Percentiles rank a stretch among this genome's conserved stretches.
phyloP scores from a whole-genome alignment of 73 alveolate species.

The Urostyla sp. region DNA sequence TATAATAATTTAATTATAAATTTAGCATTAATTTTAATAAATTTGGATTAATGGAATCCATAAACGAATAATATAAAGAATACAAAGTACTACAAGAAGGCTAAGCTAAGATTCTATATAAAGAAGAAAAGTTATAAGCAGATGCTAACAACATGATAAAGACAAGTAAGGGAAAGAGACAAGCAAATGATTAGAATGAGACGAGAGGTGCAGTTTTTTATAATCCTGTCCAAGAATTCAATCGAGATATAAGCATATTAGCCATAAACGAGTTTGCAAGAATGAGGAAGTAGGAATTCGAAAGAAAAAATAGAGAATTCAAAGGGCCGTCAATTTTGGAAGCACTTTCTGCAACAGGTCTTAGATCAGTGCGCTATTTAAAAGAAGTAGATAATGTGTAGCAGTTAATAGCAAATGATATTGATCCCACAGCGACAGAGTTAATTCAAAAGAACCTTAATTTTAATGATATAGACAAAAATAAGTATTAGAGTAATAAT shows the following conservation, averaged over 20 bases:
- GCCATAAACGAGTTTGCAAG: slow-evolving; percentile 79
- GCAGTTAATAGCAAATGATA: slow-evolving; percentile 89
- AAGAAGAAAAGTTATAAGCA: slow-evolving; percentile 43
- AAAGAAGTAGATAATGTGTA: slow-evolving; percentile 86
- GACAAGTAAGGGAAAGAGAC: slow-evolving; percentile 48
- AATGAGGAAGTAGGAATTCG: slow-evolving; percentile 71
- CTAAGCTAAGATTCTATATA: slow-evolving; percentile 36
- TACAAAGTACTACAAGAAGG: slow-evolving; percentile 53
- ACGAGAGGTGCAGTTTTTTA: slow-evolving; percentile 83
- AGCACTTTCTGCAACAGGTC: slow-evolving; percentile 96
- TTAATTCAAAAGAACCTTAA: slow-evolving; percentile 87
- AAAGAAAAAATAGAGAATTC: slow-evolving; percentile 60
- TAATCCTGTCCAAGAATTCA: slow-evolving; percentile 94
- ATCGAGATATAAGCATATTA: slow-evolving; percentile 93
- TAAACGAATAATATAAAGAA: slow-evolving; percentile 33
- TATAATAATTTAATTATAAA: too few relatives aligned
- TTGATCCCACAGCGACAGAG: slow-evolving; percentile 90
- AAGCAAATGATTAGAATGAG: slow-evolving; percentile 34
- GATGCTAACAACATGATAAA: slow-evolving; percentile 10
- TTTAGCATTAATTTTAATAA: background rate
- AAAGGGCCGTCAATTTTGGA: slow-evolving; percentile 88
- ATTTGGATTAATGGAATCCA: background rate
- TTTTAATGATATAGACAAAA: slow-evolving; percentile 60
- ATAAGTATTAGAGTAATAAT: slow-evolving; percentile 64
- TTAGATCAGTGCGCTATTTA: slow-evolving; percentile 91